These are phyloP conservation scores for Phaeosphaeria sp. DNA, from an alignment of 2,329 filamentous ascomycete genomes.

Conservation along the genomic window DNA sequence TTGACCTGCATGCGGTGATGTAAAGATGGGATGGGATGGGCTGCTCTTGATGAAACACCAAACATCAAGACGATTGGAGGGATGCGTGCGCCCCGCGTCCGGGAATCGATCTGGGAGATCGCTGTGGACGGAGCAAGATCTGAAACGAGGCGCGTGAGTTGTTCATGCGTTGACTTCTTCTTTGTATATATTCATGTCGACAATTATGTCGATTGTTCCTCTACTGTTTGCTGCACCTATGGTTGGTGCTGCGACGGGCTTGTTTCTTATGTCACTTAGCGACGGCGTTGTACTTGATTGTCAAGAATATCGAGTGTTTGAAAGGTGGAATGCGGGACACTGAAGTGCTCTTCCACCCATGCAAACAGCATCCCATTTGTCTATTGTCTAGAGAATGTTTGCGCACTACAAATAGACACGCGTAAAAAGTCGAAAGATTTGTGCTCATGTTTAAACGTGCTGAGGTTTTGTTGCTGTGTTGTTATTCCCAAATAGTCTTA, in stretches of 20 bases:
- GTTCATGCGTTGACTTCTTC: not conserved
- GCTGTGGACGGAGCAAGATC: not conserved
- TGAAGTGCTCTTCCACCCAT: not conserved
- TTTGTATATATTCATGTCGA: not conserved
- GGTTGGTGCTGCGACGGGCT: not conserved
- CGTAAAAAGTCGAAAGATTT: not conserved
- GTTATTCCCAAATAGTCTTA: too few relatives aligned
- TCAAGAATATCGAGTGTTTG: not conserved
- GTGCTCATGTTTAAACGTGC: not conserved
- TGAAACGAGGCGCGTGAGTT: not conserved
- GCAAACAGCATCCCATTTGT: not conserved
- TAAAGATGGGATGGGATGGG: not conserved
- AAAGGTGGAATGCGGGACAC: not conserved
- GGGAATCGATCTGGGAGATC: not conserved
- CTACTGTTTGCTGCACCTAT: not conserved
- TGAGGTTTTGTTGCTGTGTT: too few relatives aligned
- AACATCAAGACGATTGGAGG: not conserved
- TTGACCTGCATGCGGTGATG: not conserved
- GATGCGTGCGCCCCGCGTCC: not conserved
- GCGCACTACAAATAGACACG: not conserved
- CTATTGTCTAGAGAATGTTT: not conserved
- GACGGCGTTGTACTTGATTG: not conserved
- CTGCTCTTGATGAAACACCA: not conserved
- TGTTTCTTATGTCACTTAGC: not conserved
- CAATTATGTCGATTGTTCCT: not conserved